A percentile compares a stretch with the other conserved stretches of the same genome.
phyloP scores from a whole-genome alignment of 2,329 filamentous ascomycete genomes.

The Nothopassalora personata region DNA sequence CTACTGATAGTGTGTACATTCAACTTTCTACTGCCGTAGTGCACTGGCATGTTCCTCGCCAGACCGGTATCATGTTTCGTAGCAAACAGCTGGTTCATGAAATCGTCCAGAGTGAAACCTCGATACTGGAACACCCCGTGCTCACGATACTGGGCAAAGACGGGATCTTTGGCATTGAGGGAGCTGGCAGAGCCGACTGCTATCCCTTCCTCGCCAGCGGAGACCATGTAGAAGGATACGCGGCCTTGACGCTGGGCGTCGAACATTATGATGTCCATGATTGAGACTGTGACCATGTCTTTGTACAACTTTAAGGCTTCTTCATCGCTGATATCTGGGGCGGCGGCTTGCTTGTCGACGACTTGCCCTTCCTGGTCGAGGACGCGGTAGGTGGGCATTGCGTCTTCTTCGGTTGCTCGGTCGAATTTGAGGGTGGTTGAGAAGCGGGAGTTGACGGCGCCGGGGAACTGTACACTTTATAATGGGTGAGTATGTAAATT shows the following conservation, averaged over 20 bases:
- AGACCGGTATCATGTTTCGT: constrained; percentile 74
- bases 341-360: constrained; percentile 65
- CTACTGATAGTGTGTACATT: constrained; percentile 88
- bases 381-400: constrained; percentile 85
- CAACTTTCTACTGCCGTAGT: constrained; percentile 79
- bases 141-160: constrained; percentile 94
- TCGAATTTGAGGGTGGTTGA: constrained; percentile 74
- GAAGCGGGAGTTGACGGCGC: constrained; percentile 92
- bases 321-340: constrained; percentile 58
- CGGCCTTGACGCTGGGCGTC: constrained; percentile 94
- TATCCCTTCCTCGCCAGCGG: constrained; percentile 89
- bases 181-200: constrained; percentile 84
- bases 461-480: constrained; percentile 66
- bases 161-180: constrained; percentile 74
- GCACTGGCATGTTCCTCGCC: constrained; percentile 94
- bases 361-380: constrained; percentile 83
- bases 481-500: constrained; percentile 1
- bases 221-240: constrained; percentile 94
- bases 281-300: constrained; percentile 63
- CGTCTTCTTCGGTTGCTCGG: constrained; percentile 62
- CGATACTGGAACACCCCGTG: constrained; percentile 85
- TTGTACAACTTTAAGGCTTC: constrained; percentile 59
- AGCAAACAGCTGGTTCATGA: constrained; percentile 93
- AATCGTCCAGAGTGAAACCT: constrained; percentile 79
- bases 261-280: constrained; percentile 98